Evolutionary conservation across 192 early-diverging fungal species (phyloP).

Genomic region (Borealophlyctis nickersoniae): DNA sequence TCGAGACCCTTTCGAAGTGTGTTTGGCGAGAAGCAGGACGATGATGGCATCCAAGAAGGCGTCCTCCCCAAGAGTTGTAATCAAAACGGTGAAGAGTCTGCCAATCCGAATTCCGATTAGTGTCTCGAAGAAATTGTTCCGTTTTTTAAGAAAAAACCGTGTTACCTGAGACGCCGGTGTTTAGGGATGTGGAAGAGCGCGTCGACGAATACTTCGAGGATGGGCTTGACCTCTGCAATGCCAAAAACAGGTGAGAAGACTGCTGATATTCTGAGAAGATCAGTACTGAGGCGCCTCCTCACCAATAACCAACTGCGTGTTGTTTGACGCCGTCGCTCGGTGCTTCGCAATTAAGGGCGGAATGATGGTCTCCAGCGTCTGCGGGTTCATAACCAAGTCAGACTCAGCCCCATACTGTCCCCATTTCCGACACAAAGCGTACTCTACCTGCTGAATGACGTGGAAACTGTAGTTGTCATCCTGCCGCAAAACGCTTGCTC

Average conservation of each 20-base stretch:
- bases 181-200: constrained; percentile 88
- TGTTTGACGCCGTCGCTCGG: constrained; percentile 11
- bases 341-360: constrained; percentile 69
- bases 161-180: constrained; percentile 69
- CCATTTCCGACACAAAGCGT: background rate
- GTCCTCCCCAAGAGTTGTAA: constrained; percentile 73
- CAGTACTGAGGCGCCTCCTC: constrained; percentile 17
- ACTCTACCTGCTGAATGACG: constrained; percentile 70
- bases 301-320: constrained; percentile 13
- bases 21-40: constrained; percentile 68
- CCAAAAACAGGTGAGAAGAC: too few species aligned
- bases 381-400: background rate
- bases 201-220: constrained; percentile 89
- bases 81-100: constrained; percentile 78
- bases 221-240: constrained; percentile 63
- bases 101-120: too few species aligned
- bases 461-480: constrained; percentile 96
- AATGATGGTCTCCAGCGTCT: constrained; percentile 81
- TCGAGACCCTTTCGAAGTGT: constrained; percentile 52
- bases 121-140: too few species aligned
- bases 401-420: background rate
- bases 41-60: constrained; percentile 72
- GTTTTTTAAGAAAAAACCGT: too few species aligned
- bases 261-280: constrained; percentile 6
- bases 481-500: constrained; percentile 87